A percentile compares a stretch with the other conserved stretches of the same genome.
Evolutionary conservation across 2,329 filamentous ascomycete species (phyloP).

Genomic region (Phoma sp.): DNA sequence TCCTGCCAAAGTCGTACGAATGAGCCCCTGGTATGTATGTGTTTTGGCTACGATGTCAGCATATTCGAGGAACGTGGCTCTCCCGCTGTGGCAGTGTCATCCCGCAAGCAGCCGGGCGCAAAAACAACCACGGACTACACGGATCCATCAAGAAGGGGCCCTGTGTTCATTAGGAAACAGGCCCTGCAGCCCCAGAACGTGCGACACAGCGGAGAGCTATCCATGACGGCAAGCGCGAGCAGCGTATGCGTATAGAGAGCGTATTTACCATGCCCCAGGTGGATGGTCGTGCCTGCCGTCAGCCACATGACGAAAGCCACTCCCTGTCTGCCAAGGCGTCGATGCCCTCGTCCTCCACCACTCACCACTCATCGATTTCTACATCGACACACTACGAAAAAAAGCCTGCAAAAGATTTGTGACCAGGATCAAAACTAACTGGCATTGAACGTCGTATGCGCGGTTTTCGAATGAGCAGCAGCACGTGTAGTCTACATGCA

Average conservation of each 20-base stretch:
- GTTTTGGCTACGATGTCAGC: slow-evolving; percentile 18
- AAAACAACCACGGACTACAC: slow-evolving; percentile 16
- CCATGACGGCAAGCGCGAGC: slow-evolving; percentile 22
- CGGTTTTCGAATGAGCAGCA: neutral
- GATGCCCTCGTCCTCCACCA: neutral
- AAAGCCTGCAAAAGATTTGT: too few species aligned
- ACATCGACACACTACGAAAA: too few species aligned
- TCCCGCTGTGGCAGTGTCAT: slow-evolving; percentile 38
- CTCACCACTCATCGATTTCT: neutral
- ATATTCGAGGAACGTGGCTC: slow-evolving; percentile 25
- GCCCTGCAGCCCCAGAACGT: neutral
- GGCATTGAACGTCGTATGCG: neutral
- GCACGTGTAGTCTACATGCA: too few species aligned
- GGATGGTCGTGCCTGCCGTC: slow-evolving; percentile 2
- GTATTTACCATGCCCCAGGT: slow-evolving; percentile 1
- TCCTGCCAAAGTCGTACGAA: slow-evolving; percentile 32
- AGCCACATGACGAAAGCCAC: slow-evolving; percentile 27
- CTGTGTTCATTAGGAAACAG: slow-evolving; percentile 11
- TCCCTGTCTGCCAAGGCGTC: slow-evolving; percentile 10
- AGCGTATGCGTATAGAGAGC: slow-evolving; percentile 9
- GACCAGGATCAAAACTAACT: too few species aligned
- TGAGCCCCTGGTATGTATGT: slow-evolving; percentile 10
- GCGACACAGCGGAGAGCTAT: slow-evolving; percentile 6
- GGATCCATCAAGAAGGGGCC: slow-evolving; percentile 7
- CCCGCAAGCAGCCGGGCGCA: slow-evolving; percentile 33